Conservation (phyloP, 768 basidiomycete species). For the Pholiota conissans region DNA sequence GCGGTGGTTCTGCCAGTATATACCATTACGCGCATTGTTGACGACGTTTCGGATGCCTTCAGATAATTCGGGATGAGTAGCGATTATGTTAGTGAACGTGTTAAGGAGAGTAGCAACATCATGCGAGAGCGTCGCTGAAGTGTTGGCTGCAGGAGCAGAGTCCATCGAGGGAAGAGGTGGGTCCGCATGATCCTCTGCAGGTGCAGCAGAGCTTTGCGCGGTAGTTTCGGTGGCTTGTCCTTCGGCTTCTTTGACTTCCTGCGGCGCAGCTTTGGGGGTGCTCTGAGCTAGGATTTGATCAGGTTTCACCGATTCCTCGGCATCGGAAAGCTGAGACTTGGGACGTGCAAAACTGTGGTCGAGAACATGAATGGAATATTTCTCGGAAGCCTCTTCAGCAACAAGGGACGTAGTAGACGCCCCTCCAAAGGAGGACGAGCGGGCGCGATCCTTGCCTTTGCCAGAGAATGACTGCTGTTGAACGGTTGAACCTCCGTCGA, state of each 20-base stretch:
- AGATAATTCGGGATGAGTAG: constrained; percentile 70
- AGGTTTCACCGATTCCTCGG: not conserved
- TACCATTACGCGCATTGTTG: constrained; percentile 59
- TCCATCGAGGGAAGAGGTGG: constrained; percentile 36
- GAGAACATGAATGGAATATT: constrained; percentile 64
- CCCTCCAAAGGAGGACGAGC: constrained; percentile 30
- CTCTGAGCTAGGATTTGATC: constrained; percentile 30
- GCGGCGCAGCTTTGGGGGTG: constrained; percentile 31
- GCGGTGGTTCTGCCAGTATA: constrained; percentile 70
- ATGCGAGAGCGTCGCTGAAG: constrained; percentile 50
- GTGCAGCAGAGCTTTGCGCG: not conserved
- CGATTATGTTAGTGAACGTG: constrained; percentile 53
- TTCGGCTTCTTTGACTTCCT: constrained; percentile 16
- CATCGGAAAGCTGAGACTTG: not conserved
- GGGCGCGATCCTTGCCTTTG: constrained; percentile 53
- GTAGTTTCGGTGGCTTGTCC: not conserved
- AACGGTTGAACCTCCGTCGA: constrained; percentile 33
- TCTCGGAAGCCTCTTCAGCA: constrained; percentile 45
- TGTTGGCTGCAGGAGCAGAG: constrained; percentile 35
- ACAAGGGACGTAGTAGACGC: constrained; percentile 40
- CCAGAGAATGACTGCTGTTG: constrained; percentile 21
- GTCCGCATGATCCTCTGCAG: constrained; percentile 25
- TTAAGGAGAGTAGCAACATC: constrained; percentile 67
- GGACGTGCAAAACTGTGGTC: constrained; percentile 30
- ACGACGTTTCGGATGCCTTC: constrained; percentile 66